Evolutionary conservation across 177 flowering plant genomes (phyloP), one percentile per base, ranked within the genome.

Genomic region (Vitis hybrid): DNA sequence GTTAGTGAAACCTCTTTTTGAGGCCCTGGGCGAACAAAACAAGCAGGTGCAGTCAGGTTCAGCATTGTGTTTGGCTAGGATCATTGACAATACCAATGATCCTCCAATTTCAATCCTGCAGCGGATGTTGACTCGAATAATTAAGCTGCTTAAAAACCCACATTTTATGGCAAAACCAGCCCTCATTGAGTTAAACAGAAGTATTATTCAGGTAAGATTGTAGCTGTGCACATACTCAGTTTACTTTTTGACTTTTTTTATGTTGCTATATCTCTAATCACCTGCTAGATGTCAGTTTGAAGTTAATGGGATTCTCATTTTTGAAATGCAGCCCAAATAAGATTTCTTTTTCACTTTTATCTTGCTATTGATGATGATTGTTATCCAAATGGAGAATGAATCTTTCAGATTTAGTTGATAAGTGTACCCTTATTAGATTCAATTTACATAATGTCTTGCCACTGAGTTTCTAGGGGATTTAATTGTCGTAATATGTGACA

Each of bases 81-180:
- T 92, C 60, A 85, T 89, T 58, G 93, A 91, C 72, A 85, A 77
- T 72, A 75, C 82, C n/a, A 74, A 21, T 66, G 77, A 84, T 71
- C 92, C 97, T 68, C 93, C 97, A 0, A 62, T 80, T 6, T 52
- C 86, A 23, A 66, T 86, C 65, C 72, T 92, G 86, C 85, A 82
- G 64, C 82, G 85, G 74, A 86, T 94, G 88, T 74, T 90, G 78
- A 72, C 79, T 60, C 84, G 92, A 17, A 84, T 88, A 21, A 70
- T 78, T 32, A 91, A 94, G 87, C 70, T 91, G 69, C 94, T 94
- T 10, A 89, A 89, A 71, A 91, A 86, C 70, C 87, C 91, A 10
- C 94, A 89, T 63, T 92, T 89, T 61, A 84, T 87, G 91, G 97
- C 96, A 10, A 94, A 92, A 72, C 89, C 97, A 49, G 93, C 98